phyloP scores from a whole-genome alignment of 768 basidiomycete species.

The Russula brevipes region DNA sequence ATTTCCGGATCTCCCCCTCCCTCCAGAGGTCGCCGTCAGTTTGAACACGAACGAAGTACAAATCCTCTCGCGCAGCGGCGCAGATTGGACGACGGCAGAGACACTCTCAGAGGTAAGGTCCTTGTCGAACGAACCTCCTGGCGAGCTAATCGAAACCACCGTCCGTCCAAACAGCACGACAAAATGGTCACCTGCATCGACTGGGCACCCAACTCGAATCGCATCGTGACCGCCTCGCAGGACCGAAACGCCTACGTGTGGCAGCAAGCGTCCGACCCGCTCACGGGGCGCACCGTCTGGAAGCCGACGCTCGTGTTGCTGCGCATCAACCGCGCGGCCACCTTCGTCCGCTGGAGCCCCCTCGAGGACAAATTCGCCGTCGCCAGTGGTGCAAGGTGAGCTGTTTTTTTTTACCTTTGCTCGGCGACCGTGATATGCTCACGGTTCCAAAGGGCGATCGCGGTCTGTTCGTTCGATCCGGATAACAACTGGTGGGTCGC shows the following conservation, averaged over 20 bases:
- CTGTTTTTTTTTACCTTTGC: constrained; percentile 1
- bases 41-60: constrained; percentile 86
- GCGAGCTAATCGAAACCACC: background rate
- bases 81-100: constrained; percentile 65
- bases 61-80: constrained; percentile 64
- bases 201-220: constrained; percentile 96
- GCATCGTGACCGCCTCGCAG: constrained; percentile 98
- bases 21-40: constrained; percentile 82
- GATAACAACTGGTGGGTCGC: constrained; percentile 99
- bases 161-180: constrained; percentile 66
- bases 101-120: constrained; percentile 75
- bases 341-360: constrained; percentile 93
- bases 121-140: background rate
- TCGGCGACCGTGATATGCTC: background rate
- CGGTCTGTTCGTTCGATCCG: constrained; percentile 93
- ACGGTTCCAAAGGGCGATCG: constrained; percentile 66
- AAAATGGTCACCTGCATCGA: constrained; percentile 97
- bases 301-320: constrained; percentile 95
- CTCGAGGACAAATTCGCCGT: constrained; percentile 99
- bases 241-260: constrained; percentile 99
- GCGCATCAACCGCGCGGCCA: constrained; percentile 93
- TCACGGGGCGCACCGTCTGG: constrained; percentile 72
- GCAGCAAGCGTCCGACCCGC: constrained; percentile 72
- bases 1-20: too few species aligned
- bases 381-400: constrained; percentile 87